These are phyloP conservation scores for Alternaria rosae DNA, from an alignment of 2,329 filamentous ascomycete species.

Conservation along the genomic window DNA sequence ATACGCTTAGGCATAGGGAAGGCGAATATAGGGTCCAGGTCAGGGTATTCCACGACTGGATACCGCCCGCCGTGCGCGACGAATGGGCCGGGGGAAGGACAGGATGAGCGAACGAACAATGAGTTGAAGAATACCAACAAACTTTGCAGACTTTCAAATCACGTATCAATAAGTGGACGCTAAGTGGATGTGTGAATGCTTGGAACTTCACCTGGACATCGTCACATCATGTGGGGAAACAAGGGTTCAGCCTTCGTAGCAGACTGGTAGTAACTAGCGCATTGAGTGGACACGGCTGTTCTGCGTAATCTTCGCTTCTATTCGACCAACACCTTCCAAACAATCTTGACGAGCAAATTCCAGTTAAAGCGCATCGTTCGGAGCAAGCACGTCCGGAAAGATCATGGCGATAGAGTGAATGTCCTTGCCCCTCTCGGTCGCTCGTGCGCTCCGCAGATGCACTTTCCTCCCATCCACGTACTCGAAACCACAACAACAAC, in stretches of 20 bases:
- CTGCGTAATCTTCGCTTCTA: slow-evolving; percentile 12
- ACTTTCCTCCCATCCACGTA: slow-evolving; percentile 13
- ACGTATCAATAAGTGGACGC: not conserved
- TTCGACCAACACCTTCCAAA: slow-evolving; percentile 24
- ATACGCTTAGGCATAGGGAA: slow-evolving; percentile 16
- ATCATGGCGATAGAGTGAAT: slow-evolving; percentile 23
- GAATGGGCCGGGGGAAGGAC: slow-evolving; percentile 21
- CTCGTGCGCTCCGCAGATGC: slow-evolving; percentile 16
- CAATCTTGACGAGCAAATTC: slow-evolving; percentile 15
- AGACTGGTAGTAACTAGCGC: slow-evolving; percentile 14
- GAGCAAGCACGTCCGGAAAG: slow-evolving; percentile 1
- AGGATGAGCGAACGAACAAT: slow-evolving; percentile 14
- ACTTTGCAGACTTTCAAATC: slow-evolving; percentile 21
- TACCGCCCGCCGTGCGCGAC: slow-evolving; percentile 17
- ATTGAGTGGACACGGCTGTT: slow-evolving; percentile 26
- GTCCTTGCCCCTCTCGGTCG: slow-evolving; percentile 29
- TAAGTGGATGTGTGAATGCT: not conserved
- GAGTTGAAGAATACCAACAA: slow-evolving; percentile 21
- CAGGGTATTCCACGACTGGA: slow-evolving; percentile 12
- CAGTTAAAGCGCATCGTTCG: slow-evolving; percentile 9
- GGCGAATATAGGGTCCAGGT: slow-evolving; percentile 21
- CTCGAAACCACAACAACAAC: slow-evolving; percentile 4
- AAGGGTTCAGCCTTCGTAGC: not conserved
- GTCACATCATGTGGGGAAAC: slow-evolving; percentile 16
- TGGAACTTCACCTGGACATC: not conserved